Percentiles rank a stretch among this genome's conserved stretches.
Conservation (phyloP, 495 filamentous ascomycete species). For the Tuber borchii region DNA sequence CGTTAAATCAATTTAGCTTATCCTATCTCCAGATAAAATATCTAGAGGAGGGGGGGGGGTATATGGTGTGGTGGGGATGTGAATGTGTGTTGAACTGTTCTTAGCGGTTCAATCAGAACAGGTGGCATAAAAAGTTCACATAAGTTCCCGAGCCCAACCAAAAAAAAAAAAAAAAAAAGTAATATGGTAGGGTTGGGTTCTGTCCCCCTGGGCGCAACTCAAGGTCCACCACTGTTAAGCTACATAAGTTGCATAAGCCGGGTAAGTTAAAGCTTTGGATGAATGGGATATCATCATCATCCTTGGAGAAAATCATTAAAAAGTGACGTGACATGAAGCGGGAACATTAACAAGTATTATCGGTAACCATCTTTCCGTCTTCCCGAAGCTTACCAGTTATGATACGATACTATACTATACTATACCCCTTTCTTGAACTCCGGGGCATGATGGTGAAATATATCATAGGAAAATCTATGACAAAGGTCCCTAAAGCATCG, state of each 20-base stretch:
- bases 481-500: neutral
- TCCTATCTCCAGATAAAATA: neutral
- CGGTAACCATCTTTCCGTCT: too few relatives aligned
- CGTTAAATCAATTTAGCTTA: neutral
- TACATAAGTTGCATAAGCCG: neutral
- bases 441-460: too few relatives aligned
- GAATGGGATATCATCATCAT: too few relatives aligned
- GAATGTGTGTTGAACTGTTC: neutral
- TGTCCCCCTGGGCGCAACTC: too few relatives aligned
- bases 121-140: neutral
- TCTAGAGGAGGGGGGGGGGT: neutral
- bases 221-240: too few relatives aligned
- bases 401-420: too few relatives aligned
- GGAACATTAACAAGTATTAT: neutral
- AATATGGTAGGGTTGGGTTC: too few relatives aligned
- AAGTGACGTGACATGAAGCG: neutral
- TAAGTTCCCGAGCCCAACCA: neutral
- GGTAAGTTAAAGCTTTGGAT: neutral
- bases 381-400: too few relatives aligned
- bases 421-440: too few relatives aligned
- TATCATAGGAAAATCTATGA: too few relatives aligned
- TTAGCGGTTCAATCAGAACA: neutral
- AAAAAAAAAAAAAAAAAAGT: neutral
- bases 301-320: neutral
- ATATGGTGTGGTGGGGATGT: neutral